Evolutionary conservation across 202 grass and related monocot genomes (phyloP).

Genomic region (Carex arenaria): DNA sequence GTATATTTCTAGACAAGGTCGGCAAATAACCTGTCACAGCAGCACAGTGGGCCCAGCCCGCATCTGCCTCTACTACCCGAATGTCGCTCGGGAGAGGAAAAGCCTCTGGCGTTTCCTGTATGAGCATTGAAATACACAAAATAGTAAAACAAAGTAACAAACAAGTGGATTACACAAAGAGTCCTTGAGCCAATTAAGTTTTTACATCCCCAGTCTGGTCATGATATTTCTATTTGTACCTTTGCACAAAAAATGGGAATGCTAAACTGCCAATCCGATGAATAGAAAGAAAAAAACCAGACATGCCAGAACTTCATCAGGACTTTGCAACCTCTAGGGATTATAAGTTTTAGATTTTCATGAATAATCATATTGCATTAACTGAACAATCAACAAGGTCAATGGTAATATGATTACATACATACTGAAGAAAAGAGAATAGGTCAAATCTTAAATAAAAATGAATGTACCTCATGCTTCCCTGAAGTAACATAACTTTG

Average conservation of each 20-base stretch:
- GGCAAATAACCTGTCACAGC: constrained; percentile 64
- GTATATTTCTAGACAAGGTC: constrained; percentile 3
- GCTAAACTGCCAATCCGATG: neutral
- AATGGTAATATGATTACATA: neutral
- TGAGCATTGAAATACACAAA: constrained; percentile 8
- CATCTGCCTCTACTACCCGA: constrained; percentile 62
- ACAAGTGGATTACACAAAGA: neutral
- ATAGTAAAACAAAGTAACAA: neutral
- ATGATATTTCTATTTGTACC: neutral
- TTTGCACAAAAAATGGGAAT: neutral
- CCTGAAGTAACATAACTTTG: constrained; percentile 96
- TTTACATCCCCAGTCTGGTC: neutral
- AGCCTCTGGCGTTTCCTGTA: constrained; percentile 82
- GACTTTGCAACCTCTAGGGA: constrained; percentile 23
- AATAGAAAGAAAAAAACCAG: neutral
- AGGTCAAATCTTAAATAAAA: neutral
- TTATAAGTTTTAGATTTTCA: neutral
- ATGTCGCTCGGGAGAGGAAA: constrained; percentile 87
- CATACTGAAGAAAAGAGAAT: constrained; percentile 20
- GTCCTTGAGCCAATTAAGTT: neutral
- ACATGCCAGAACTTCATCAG: constrained; percentile 1
- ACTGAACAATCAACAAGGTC: neutral
- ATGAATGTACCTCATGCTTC: constrained; percentile 77
- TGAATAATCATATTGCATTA: neutral
- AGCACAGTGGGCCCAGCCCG: constrained; percentile 97